These are phyloP conservation scores for Podospora anserina DNA, from an alignment of 495 filamentous ascomycete genomes.

Conservation along the genomic window DNA sequence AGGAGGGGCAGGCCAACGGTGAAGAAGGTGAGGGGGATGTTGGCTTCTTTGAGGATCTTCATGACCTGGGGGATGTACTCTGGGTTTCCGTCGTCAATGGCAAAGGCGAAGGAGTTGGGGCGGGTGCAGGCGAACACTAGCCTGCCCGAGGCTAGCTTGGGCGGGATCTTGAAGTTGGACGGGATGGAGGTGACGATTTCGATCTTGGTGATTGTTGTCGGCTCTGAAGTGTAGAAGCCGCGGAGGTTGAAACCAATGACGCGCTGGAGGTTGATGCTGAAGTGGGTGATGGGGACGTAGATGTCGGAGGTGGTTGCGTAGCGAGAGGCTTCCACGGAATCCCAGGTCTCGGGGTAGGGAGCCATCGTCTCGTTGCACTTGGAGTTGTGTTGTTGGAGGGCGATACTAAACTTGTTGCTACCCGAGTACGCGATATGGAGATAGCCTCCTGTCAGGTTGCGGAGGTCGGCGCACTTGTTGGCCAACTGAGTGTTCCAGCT, in stretches of 20 bases:
- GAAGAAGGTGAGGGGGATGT: conserved; percentile 73
- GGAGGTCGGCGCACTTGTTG: conserved; percentile 58
- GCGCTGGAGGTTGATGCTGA: conserved; percentile 59
- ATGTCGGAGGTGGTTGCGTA: conserved; percentile 61
- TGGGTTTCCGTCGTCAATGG: conserved; percentile 75
- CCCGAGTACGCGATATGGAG: conserved; percentile 71
- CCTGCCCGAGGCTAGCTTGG: conserved; percentile 60
- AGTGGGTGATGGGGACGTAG: conserved; percentile 73
- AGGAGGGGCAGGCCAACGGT: conserved; percentile 66
- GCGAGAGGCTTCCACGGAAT: conserved; percentile 65
- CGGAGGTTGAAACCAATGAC: conserved; percentile 64
- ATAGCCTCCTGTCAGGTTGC: conserved; percentile 54
- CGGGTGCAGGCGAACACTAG: conserved; percentile 64
- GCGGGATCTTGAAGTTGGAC: conserved; percentile 48
- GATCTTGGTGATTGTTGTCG: conserved; percentile 56
- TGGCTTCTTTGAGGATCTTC: conserved; percentile 59
- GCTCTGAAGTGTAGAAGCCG: conserved; percentile 59
- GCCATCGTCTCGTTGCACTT: conserved; percentile 55
- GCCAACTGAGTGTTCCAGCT: conserved; percentile 67
- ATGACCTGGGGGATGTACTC: conserved; percentile 60
- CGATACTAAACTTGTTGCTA: conserved; percentile 63
- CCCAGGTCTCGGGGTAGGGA: conserved; percentile 73
- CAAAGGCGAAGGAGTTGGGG: conserved; percentile 74
- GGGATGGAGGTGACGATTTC: conserved; percentile 62
- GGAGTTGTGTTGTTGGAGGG: conserved; percentile 69